Base-by-base conservation (phyloP, 768 basidiomycete genomes). In the Nevesoporus exiguus region DNA sequence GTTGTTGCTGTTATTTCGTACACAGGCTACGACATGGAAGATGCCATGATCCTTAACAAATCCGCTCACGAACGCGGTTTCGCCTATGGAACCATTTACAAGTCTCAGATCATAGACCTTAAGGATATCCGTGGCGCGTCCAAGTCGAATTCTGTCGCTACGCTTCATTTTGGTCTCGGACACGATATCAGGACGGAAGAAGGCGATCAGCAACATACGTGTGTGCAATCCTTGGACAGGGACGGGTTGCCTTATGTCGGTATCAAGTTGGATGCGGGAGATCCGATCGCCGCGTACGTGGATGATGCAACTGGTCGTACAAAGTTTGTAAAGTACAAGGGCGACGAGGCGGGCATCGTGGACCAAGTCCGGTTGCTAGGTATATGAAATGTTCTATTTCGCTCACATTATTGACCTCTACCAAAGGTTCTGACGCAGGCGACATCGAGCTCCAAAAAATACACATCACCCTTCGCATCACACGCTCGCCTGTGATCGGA, bases 11-110 rank as follows among this genome's bases (percentile, higher is more conserved):
- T 99, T 66, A 98, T 99, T 63, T 99, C 97, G 1, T 99, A 99
- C 68, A 99, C 97, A 4, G 97, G 97, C 4, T 99, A 99, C 72
- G 97, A 99, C 71, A 99, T 99, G 97, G 97, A 99, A 74, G 97
- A 99, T 64, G 97, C 97, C 61, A 99, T 99, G 97, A 99, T 99
- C 61, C 76, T 99, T 48, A 99, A 99, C 73, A 99, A 99, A 74
- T 98, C 95, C 1, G 88, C 93, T 3, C 94, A 99, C 67, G 97
- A 99, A 73, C 88, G 97, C 30, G 97, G 97, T 0, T 99, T 99
- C 68, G 94, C 80, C 1, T 96, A 98, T 67, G 97, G 97, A 25
- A 92, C 94, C 1, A 84, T 99, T 30, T 98, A 98, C 79, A 98
- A 98, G 71, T 86, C 92, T 5, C 85, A 94, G 66, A 88, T 90